Base-by-base conservation (phyloP, 2,329 filamentous ascomycete genomes). In the Neofusicoccum kwambonambiense region DNA sequence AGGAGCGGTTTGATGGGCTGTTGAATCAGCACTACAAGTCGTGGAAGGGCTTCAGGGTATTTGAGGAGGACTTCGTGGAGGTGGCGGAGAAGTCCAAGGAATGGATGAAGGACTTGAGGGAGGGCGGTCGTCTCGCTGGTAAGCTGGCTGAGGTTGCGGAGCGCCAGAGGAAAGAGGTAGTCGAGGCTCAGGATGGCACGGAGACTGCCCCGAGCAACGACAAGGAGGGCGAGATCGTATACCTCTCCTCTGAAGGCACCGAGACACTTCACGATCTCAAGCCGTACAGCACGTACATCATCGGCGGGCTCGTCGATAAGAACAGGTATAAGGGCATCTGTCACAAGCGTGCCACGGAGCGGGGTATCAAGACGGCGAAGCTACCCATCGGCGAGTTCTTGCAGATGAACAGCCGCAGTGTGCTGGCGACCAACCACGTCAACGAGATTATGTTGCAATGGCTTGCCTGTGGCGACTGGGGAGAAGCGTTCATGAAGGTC, bases 241-340 rank as follows among this genome's bases (percentile, higher is more conserved):
- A 99, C 74, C 86, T 99, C 4, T 92, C 92, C 7, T 93, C 93
- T 15, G 95, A 99, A 77, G 96, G 92, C n/a, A 88, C 90, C 0
- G 84, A 96, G 69, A 94, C 90, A 0, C 84, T 99, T 35, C 89
- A 90, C 5, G 86, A 90, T 49, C 85, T 99, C 49, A 92, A 93
- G 75, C 92, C 93, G 0, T 90, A 95, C 78, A 93, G 90, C 67
- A 94, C 88, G 65, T 99, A 99, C 77, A 90, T 99, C 68, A 90
- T 99, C 64, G 95, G 95, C 41, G 95, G 94, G 0, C 83, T 99
- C 41, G 95, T 99, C 31, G 95, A 99, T 80, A 93, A 93, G 79
- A 99, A 99, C 78, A 87, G 95, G 50, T 90, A 99, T 78, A 99
- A 99, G 81, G 93, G 92, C 0, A 83, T 99, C 42, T 99, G 95